Percentiles rank a stretch among this genome's conserved stretches.
Evolutionary conservation across 2,329 filamentous ascomycete genomes (phyloP).

Genomic region (Colletotrichum filicis): DNA sequence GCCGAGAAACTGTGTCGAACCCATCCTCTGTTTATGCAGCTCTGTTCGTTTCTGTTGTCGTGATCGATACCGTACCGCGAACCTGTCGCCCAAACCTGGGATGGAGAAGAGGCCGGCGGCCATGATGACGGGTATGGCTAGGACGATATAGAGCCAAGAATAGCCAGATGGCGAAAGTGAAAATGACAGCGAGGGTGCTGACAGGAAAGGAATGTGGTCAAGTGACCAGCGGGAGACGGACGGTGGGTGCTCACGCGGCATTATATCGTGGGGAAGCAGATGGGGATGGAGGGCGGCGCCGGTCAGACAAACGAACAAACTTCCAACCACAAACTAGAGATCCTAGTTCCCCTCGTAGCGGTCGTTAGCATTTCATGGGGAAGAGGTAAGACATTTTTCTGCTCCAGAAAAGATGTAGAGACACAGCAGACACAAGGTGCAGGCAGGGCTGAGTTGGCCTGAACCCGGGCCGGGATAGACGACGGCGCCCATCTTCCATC

Average conservation of each 20-base stretch:
- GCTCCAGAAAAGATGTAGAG: neutral
- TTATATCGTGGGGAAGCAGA: constrained; percentile 28
- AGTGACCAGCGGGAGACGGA: constrained; percentile 18
- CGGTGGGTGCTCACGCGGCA: constrained; percentile 31
- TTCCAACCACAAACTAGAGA: constrained; percentile 6
- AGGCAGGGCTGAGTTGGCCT: constrained; percentile 32
- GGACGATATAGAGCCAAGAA: constrained; percentile 6
- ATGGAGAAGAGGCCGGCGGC: constrained; percentile 18
- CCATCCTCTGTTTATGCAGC: constrained; percentile 32
- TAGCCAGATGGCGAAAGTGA: neutral
- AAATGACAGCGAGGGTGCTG: neutral
- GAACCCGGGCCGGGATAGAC: constrained; percentile 4
- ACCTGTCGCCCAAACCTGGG: constrained; percentile 13
- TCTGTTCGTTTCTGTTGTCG: constrained; percentile 24
- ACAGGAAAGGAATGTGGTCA: constrained; percentile 27
- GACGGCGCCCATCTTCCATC: constrained; percentile 14
- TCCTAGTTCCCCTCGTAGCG: neutral
- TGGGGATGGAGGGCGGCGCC: constrained; percentile 12
- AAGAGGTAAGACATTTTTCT: neutral
- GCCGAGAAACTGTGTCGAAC: constrained; percentile 62
- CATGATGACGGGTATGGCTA: constrained; percentile 17
- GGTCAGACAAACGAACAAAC: constrained; percentile 19
- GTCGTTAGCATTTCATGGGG: neutral
- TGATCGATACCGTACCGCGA: constrained; percentile 14
- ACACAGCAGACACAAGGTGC: constrained; percentile 11